Percentiles rank a stretch among this genome's conserved stretches.
Conservation (phyloP, 2,329 filamentous ascomycete genomes). For the Cadophora sp. region DNA sequence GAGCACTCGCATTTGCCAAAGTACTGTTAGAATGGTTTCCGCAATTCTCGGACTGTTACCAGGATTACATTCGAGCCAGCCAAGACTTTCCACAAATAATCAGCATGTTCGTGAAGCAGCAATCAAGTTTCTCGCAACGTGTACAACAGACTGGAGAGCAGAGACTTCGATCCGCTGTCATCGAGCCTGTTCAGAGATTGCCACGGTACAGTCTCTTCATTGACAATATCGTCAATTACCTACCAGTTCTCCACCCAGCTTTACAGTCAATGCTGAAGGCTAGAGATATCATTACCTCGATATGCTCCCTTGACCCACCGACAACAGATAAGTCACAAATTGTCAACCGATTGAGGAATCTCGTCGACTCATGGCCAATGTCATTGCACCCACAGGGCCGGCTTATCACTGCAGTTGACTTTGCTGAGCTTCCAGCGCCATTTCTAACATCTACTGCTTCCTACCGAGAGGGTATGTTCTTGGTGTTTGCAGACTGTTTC, state of each 20-base stretch:
- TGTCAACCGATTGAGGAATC: conserved; percentile 74
- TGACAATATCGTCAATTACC: conserved; percentile 87
- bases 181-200: conserved; percentile 93
- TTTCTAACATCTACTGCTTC: conserved; percentile 50
- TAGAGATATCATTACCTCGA: conserved; percentile 92
- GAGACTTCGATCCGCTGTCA: conserved; percentile 85
- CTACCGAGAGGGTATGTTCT: conserved; percentile 70
- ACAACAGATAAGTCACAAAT: conserved; percentile 75
- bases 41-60: conserved; percentile 87
- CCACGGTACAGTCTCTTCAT: conserved; percentile 96
- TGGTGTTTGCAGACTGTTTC: conserved; percentile 85
- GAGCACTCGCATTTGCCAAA: conserved; percentile 78
- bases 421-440: conserved; percentile 76
- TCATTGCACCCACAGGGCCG: conserved; percentile 77
- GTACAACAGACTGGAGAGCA: conserved; percentile 89
- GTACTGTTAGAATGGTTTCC: conserved; percentile 92
- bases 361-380: conserved; percentile 79
- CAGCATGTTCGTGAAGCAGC: conserved; percentile 77
- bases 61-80: conserved; percentile 91
- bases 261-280: conserved; percentile 84
- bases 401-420: conserved; percentile 81
- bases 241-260: conserved; percentile 86
- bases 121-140: conserved; percentile 82
- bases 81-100: conserved; percentile 85
- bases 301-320: conserved; percentile 88